Conservation (phyloP, 768 basidiomycete genomes). For the Hypsizygus marmoreus region DNA sequence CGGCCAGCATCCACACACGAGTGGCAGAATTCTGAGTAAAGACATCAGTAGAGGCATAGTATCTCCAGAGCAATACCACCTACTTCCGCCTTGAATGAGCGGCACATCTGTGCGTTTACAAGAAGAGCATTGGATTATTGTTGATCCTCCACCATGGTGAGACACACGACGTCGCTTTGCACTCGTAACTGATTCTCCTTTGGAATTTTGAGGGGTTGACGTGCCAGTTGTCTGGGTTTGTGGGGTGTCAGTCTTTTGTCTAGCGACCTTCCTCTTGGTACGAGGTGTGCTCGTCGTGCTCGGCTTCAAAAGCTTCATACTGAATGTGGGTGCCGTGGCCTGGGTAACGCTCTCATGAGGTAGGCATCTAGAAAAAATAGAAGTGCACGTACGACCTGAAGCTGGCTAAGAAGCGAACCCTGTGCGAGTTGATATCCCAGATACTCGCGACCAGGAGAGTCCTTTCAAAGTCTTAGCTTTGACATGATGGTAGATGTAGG, state of each 20-base stretch:
- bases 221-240: slow-evolving; percentile 11
- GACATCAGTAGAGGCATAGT: background rate
- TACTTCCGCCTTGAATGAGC: slow-evolving; percentile 74
- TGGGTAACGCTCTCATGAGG: slow-evolving; percentile 9
- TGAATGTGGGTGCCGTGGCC: slow-evolving; percentile 50
- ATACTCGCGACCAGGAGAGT: slow-evolving; percentile 41
- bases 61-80: slow-evolving; percentile 29
- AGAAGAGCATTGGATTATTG: slow-evolving; percentile 50
- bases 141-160: slow-evolving; percentile 29
- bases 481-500: background rate
- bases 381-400: slow-evolving; percentile 52
- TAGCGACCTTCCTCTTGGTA: slow-evolving; percentile 27
- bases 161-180: slow-evolving; percentile 44
- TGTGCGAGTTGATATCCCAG: slow-evolving; percentile 59
- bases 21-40: slow-evolving; percentile 61
- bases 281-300: slow-evolving; percentile 32
- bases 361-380: background rate
- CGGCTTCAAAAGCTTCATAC: slow-evolving; percentile 62
- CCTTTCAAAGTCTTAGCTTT: background rate
- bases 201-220: slow-evolving; percentile 8
- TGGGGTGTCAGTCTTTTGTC: slow-evolving; percentile 25
- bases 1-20: slow-evolving; percentile 62
- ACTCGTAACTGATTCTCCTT: slow-evolving; percentile 29
- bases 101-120: slow-evolving; percentile 74
- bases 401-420: slow-evolving; percentile 56